phyloP scores from a whole-genome alignment of 2,329 filamentous ascomycete species.

The Aspergillus calidoustus region DNA sequence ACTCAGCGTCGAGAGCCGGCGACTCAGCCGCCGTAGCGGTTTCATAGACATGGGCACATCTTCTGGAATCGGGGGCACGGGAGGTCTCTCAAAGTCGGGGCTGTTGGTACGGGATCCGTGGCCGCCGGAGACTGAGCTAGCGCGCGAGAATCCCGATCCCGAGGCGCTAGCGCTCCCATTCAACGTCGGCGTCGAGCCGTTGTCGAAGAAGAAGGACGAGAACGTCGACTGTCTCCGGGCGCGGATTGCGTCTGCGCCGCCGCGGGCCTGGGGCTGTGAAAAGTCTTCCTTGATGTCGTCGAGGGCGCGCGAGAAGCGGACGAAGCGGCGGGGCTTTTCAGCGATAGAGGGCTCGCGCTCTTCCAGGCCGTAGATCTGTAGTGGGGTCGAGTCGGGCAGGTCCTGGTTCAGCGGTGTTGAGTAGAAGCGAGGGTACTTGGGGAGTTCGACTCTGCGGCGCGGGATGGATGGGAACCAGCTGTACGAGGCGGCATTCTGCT shows the following conservation, averaged over 20 bases:
- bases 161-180: slow-evolving; percentile 14
- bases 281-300: slow-evolving; percentile 43
- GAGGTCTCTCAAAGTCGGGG: slow-evolving; percentile 18
- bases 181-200: slow-evolving; percentile 10
- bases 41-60: slow-evolving; percentile 32
- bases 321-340: slow-evolving; percentile 34
- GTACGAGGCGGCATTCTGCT: slow-evolving; percentile 23
- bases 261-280: slow-evolving; percentile 29
- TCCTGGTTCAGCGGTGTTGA: slow-evolving; percentile 37
- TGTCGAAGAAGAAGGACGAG: slow-evolving; percentile 17
- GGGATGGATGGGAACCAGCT: slow-evolving; percentile 30
- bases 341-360: slow-evolving; percentile 39
- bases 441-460: slow-evolving; percentile 26
- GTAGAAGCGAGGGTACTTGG: slow-evolving; percentile 40
- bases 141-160: slow-evolving; percentile 16
- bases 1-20: slow-evolving; percentile 33
- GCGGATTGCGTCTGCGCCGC: slow-evolving; percentile 31
- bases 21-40: slow-evolving; percentile 28
- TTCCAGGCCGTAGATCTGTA: slow-evolving; percentile 40
- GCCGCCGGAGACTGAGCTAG: slow-evolving; percentile 3
- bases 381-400: slow-evolving; percentile 35
- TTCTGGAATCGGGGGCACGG: slow-evolving; percentile 19
- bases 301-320: slow-evolving; percentile 41
- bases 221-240: slow-evolving; percentile 33
- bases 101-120: slow-evolving; percentile 6